Conservation (phyloP, 2,329 filamentous ascomycete species). For the Hypoxylon sp. region DNA sequence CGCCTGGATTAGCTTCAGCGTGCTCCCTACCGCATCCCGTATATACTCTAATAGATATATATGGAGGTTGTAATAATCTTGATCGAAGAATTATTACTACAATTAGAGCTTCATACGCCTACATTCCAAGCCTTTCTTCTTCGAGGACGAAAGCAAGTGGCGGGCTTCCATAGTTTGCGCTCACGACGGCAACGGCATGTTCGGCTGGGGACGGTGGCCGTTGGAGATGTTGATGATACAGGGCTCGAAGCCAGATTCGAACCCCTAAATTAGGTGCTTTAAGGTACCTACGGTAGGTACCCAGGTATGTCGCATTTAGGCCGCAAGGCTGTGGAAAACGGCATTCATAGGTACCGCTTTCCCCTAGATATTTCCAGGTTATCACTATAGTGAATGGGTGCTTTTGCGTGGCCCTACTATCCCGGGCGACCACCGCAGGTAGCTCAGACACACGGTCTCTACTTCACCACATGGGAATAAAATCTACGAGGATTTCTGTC, state of each 20-base stretch:
- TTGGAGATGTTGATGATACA: not conserved
- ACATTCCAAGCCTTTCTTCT: not conserved
- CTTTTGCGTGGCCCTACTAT: no score
- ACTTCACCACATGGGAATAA: no score
- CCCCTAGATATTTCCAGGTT: no score
- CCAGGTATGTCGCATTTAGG: no score
- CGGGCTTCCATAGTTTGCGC: not conserved
- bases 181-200: not conserved
- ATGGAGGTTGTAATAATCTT: not conserved
- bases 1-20: not conserved
- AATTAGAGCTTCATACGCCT: not conserved
- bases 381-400: no score
- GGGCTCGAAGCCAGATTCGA: not conserved
- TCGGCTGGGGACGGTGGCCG: no score
- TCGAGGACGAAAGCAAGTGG: not conserved
- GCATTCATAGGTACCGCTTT: no score
- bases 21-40: no score
- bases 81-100: not conserved
- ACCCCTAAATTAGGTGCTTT: not conserved
- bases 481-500: no score
- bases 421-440: no score
- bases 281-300: no score
- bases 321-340: not conserved
- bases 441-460: no score
- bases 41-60: not conserved